Base-by-base conservation (phyloP, 257 asterid species). In the Forsythia suspensa region DNA sequence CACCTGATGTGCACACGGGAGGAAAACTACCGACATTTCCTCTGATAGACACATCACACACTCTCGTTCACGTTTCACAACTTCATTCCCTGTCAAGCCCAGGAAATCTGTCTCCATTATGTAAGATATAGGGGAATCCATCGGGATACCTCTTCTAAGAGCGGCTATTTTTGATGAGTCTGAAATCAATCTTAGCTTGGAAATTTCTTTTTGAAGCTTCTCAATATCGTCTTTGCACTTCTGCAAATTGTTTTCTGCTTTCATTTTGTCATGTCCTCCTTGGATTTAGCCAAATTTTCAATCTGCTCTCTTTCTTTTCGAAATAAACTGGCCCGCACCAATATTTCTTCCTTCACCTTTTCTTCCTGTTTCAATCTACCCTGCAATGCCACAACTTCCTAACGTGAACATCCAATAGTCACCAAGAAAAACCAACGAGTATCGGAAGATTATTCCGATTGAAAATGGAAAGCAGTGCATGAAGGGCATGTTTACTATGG, bases 1-100 rank as follows among this genome's bases (percentile, higher is more conserved):
- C 70, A 96, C 97, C 85, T 92, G 97, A 84, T 94, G 99, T 13
- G 97, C 98, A 75, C 99, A 94, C 0, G 98, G 99, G 72, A 96
- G 90, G 83, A 96, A 96, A 72, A 96, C 92, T 7, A 96, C 92
- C 0, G 94, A 90, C 98, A 96, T 94, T 86, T 96, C 99, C 89
- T 96, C 98, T 0, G 97, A 91, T 29, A 96, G 76, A 65, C 99
- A 96, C 98, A 94, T 96, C 75, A 92, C 98, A 59, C 99, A 96
- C 73, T 94, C 99, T 18, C 97, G 85, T 37, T 96, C 98, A n/a
- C 97, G 92, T 80, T 90, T 92, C 75, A 96, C 93, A 8, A 89
- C 94, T 73, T 87, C 92, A 59, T 38, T 76, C 13, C 57, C 7
- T 0, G 13, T 13, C 34, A 29, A 29, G 34, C 80, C 85, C 6